Evolutionary conservation across 371 early-diverging fungal genomes (phyloP).

Genomic region (Dichotomocladium elegans): DNA sequence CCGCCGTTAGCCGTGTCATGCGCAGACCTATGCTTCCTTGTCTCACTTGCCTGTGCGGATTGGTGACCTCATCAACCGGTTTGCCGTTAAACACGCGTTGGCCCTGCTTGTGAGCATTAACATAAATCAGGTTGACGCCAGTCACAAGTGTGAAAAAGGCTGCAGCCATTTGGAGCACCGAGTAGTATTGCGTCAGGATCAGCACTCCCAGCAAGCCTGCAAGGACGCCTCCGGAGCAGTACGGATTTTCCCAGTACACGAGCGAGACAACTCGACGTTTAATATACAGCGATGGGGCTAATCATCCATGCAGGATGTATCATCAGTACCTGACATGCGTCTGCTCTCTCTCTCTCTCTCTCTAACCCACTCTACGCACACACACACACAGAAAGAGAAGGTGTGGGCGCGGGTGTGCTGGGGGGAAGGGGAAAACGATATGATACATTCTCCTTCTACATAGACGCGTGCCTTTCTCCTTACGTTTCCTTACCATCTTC

Average conservation of each 20-base stretch:
- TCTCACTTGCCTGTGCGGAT: constrained; percentile 3
- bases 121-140: constrained; percentile 50
- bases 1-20: no score
- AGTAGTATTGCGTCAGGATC: constrained; percentile 50
- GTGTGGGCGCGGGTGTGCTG: no score
- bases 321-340: no score
- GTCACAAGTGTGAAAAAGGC: constrained; percentile 49
- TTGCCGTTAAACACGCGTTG: constrained; percentile 4
- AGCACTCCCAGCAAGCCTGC: constrained; percentile 30
- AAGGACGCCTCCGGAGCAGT: constrained; percentile 37
- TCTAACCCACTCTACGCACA: no score
- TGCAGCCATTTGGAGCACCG: constrained; percentile 48
- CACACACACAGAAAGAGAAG: no score
- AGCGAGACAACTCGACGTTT: constrained; percentile 41
- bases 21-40: no score
- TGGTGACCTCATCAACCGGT: not conserved
- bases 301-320: no score
- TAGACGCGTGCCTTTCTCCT: no score
- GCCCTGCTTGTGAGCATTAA: constrained; percentile 38
- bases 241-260: constrained; percentile 56
- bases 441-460: no score
- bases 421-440: no score
- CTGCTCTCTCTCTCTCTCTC: no score
- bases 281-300: constrained; percentile 31
- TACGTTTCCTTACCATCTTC: no score